These are phyloP conservation scores for Tieghemostelium lacteum DNA, from an alignment of 78 protist species.

Conservation along the genomic window DNA sequence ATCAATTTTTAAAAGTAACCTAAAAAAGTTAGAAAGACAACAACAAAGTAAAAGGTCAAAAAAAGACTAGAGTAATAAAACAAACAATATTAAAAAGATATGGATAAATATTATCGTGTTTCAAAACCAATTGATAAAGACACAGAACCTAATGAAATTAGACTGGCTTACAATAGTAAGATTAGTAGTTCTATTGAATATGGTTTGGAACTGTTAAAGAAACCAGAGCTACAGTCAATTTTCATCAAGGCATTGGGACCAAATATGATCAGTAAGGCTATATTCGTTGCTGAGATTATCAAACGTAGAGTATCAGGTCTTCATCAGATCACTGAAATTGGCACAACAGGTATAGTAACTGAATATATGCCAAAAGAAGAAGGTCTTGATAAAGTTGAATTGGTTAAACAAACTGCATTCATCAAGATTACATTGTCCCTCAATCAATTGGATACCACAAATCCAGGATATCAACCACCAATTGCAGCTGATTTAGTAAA, in stretches of 20 bases:
- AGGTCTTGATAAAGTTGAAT: slow-evolving; percentile 68
- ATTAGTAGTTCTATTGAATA: slow-evolving; percentile 55
- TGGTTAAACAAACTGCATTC: slow-evolving; percentile 45
- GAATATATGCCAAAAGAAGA: slow-evolving; percentile 71
- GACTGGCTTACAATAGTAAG: slow-evolving; percentile 27
- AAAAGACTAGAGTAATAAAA: too few species aligned
- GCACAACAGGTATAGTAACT: slow-evolving; percentile 38
- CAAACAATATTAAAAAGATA: neutral
- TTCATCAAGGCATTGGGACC: slow-evolving; percentile 65
- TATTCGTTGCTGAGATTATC: slow-evolving; percentile 60
- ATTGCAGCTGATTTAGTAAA: slow-evolving; percentile 14
- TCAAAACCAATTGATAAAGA: slow-evolving; percentile 26
- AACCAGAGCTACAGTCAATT: slow-evolving; percentile 9
- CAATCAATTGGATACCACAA: slow-evolving; percentile 17
- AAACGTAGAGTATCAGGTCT: slow-evolving; percentile 46
- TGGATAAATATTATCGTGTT: slow-evolving; percentile 62
- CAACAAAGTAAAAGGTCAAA: too few species aligned
- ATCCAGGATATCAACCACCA: slow-evolving; percentile 71
- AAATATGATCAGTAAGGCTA: slow-evolving; percentile 28
- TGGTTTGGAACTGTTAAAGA: slow-evolving; percentile 45
- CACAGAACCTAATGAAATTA: slow-evolving; percentile 70
- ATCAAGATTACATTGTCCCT: slow-evolving; percentile 46
- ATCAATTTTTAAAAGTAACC: too few species aligned
- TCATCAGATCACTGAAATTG: slow-evolving; percentile 67
- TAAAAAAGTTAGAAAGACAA: too few species aligned